Base-by-base conservation (phyloP, 148 eudicot species). In the Spergularia bocconei region DNA sequence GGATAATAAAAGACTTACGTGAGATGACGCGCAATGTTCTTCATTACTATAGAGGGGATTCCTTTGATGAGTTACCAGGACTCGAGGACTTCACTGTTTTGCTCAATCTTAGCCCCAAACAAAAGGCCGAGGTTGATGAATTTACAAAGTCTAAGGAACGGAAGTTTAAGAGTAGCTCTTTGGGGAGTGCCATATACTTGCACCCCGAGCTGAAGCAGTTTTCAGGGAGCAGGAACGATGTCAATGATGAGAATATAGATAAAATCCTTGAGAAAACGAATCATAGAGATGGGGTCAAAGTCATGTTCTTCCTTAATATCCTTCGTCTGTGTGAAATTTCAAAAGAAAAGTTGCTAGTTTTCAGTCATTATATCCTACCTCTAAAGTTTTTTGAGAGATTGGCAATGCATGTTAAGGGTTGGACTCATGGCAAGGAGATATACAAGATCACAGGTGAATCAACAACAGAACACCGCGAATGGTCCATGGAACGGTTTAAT, bases 1-100 rank as follows among this genome's bases (percentile, higher is more conserved):
- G 82, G 11, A 86, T 93, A 52, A 91, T 93, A 53, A 83, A 79
- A 77, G 90, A 86, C 76, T 81, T 91, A 44, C 82, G 96, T 6
- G 92, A 93, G 82, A 91, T 93, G 96, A 93, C 96, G 2, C 65
- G 84, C 55, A 83, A 79, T 25, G 91, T 93, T 76, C 88, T 93
- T 69, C 98, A 93, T 69, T 93, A 89, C 66, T 91, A 91, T 77
- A 88, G 82, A 75, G 98, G 96, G 11, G 96, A 91, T 79, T 91
- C 82, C 75, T 82, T 89, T 67, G 96, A 91, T 77, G 96, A 91
- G 77, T 82, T 93, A 10, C 98, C 98, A 1, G 96, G 98, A 17
- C 89, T 87, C 52, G 75, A 83, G 7, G 98, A 93, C 74, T 91
- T 89, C 47, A 85, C 92, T 0, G 91, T 93, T 15, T 72, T 84